Base-by-base conservation (phyloP, 441 rosid species). In the Isatis lusitanica region DNA sequence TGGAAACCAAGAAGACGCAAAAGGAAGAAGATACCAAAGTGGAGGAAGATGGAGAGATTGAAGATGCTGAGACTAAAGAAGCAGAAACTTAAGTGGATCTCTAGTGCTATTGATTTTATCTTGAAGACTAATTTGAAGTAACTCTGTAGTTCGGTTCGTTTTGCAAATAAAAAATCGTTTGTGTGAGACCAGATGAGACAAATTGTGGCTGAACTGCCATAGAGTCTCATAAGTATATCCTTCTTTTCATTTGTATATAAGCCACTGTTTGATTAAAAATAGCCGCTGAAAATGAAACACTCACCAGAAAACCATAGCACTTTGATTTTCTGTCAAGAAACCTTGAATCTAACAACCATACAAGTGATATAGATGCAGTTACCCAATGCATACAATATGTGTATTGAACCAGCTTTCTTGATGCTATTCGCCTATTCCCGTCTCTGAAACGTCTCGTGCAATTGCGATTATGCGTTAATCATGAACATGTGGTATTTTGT, bases 321-420 rank as follows among this genome's bases (percentile, higher is more conserved):
- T 39, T 71, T 42, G 33, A n/a, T 56, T 47, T 33, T 35, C 11
- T 5, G 21, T 56, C 51, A 57, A 57, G 66, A 66, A 47, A 16
- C 58, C 42, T 83, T 85, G 67, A 88, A 89, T 65, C 90, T 81
- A 47, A 88, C 44, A 40, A 6, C 36, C 8, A 35, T 6, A 7
- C 35, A 31, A 31, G 35, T 35, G 38, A 35, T 35, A 35, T 7
- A 6, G 35, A 3, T 6, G 26, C 26, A 24, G 26, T 24, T 24
- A 24, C 26, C 26, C 26, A 24, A 24, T 24, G 26, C 26, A 3
- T 24, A 24, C n/a, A n/a, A n/a, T n/a, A n/a, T 24, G 26, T 24
- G 26, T 24, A 24, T 24, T 24, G 26, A 24, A 31, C 35, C 35
- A 31, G 35, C 35, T 31, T 31, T 31, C 35, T 31, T 31, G 7